These are phyloP conservation scores for Cadophora gregata DNA, from an alignment of 2,329 filamentous ascomycete genomes.

Conservation along the genomic window DNA sequence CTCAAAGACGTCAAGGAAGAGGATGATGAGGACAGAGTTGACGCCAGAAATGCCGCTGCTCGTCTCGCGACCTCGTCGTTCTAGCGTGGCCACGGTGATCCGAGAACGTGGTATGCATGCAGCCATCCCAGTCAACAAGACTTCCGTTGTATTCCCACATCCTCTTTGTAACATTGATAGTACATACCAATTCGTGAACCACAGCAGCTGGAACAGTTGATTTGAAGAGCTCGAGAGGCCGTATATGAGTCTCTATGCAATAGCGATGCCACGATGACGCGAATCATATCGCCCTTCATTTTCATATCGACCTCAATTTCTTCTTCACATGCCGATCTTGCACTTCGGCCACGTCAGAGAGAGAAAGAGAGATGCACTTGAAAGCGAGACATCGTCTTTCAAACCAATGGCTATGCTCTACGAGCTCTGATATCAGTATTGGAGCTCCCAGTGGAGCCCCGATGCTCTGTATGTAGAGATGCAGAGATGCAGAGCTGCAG, in stretches of 20 bases:
- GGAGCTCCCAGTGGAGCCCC: constrained; percentile 29
- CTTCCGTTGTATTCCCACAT: constrained; percentile 31
- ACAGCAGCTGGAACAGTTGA: constrained; percentile 19
- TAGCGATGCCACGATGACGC: constrained; percentile 9
- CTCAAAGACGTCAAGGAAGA: constrained; percentile 73
- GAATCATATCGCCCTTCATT: not conserved
- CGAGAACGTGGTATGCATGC: constrained; percentile 24
- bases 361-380: constrained; percentile 9
- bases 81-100: constrained; percentile 20
- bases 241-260: constrained; percentile 18
- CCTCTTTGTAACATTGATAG: constrained; percentile 29
- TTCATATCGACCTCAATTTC: not conserved
- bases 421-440: constrained; percentile 22
- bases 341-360: constrained; percentile 21
- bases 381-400: constrained; percentile 28
- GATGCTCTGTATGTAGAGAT: constrained; percentile 17
- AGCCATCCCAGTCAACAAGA: constrained; percentile 13
- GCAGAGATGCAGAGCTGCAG: constrained; percentile 10
- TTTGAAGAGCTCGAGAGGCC: constrained; percentile 11
- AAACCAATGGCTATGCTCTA: constrained; percentile 31
- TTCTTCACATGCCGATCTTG: constrained; percentile 21
- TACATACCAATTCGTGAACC: constrained; percentile 28
- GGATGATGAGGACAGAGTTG: constrained; percentile 90
- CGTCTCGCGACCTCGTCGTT: constrained; percentile 27
- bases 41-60: constrained; percentile 80